Evolutionary conservation across 2,329 filamentous ascomycete species (phyloP).

Genomic region (Alternaria ventricosa): DNA sequence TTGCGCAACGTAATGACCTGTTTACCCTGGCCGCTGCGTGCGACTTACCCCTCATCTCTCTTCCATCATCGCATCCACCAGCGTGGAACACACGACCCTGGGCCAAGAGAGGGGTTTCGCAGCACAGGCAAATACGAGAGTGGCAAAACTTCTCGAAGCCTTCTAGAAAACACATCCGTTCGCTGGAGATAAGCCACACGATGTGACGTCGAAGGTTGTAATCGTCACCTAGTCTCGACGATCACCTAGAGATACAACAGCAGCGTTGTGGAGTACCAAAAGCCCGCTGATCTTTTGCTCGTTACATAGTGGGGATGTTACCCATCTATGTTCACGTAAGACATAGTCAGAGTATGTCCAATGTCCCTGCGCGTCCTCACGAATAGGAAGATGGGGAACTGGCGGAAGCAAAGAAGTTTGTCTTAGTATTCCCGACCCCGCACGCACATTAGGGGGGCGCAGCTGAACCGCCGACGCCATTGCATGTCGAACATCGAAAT

Average conservation of each 20-base stretch:
- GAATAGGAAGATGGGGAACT: background rate
- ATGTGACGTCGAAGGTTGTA: background rate
- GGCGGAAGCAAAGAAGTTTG: background rate
- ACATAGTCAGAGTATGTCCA: background rate
- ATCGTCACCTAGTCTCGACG: background rate
- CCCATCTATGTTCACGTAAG: background rate
- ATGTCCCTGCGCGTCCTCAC: background rate
- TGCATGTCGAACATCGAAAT: background rate
- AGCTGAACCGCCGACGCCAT: background rate
- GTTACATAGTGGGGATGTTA: background rate
- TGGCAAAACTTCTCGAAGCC: conserved; percentile 9
- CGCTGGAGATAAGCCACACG: background rate
- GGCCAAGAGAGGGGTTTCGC: background rate
- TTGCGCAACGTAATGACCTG: background rate
- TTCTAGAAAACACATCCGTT: conserved; percentile 1
- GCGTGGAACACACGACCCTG: background rate
- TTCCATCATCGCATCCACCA: background rate
- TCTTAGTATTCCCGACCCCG: background rate
- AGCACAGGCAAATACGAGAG: background rate
- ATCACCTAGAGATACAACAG: background rate
- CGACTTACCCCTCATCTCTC: background rate
- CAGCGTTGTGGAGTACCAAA: background rate
- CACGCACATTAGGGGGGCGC: background rate
- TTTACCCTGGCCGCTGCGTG: background rate
- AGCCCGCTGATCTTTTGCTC: background rate